Conservation (phyloP, 1,284 basidiomycete species). For the Melampsora americana region DNA sequence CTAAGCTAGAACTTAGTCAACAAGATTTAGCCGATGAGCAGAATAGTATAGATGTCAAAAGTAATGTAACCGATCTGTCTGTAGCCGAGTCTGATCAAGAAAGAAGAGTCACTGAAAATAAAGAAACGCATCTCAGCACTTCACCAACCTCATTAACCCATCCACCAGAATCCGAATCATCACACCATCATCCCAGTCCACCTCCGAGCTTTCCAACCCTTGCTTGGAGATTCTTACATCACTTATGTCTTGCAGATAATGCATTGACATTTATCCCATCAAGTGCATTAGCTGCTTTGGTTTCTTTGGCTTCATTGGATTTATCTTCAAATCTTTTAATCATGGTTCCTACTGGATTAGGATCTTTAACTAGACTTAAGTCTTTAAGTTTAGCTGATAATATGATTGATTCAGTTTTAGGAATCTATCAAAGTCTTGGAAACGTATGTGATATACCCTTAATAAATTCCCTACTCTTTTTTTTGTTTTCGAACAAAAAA, state of each 20-base stretch:
- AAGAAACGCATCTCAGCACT: neutral
- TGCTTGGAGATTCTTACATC: conserved; percentile 74
- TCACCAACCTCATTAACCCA: conserved; percentile 54
- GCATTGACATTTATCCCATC: conserved; percentile 75
- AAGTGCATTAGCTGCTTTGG: conserved; percentile 59
- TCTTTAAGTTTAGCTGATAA: conserved; percentile 89
- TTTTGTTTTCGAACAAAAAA: too few species aligned
- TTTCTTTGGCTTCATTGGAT: conserved; percentile 55
- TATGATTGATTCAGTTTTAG: conserved; percentile 90
- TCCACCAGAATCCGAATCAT: conserved; percentile 61
- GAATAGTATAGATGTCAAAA: neutral
- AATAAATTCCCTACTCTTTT: neutral
- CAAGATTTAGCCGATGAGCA: conserved; percentile 2
- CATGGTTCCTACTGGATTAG: conserved; percentile 66
- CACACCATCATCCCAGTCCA: conserved; percentile 47
- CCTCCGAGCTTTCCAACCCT: conserved; percentile 61
- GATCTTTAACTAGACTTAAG: conserved; percentile 69
- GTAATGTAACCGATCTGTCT: neutral
- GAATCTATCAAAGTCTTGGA: conserved; percentile 73
- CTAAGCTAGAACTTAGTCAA: conserved; percentile 34
- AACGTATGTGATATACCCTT: conserved; percentile 58
- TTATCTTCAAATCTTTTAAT: conserved; percentile 56
- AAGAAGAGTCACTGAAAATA: neutral
- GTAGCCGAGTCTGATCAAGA: neutral
- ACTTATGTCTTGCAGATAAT: conserved; percentile 76